Base-by-base conservation (phyloP, 805 yeast genomes). In the Lachancea sp. region DNA sequence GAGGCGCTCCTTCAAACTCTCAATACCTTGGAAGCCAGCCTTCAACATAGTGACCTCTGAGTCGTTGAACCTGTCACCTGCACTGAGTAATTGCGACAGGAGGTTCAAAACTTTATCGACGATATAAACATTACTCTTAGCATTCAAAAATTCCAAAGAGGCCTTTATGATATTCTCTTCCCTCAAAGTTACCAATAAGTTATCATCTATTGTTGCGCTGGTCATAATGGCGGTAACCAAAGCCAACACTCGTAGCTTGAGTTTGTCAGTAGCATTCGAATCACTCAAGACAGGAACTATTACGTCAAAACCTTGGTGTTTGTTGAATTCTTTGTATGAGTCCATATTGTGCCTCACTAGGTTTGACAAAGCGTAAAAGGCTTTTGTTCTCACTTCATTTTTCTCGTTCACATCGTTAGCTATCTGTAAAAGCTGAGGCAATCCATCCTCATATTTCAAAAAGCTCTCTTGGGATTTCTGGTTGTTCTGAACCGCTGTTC, bases 401-500 rank as follows among this genome's bases (percentile, higher is more conserved):
- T 52, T 56, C 17, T 60, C 57, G 3, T 50, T 42, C 2, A 45
- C 26, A 22, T 55, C 42, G 5, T 53, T 45, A 0, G 75, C 71
- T 17, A 78, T 50, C 1, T 58, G 42, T 8, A 81, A 60, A 40
- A 82, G 62, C 38, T 60, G 61, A n/a, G 55, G 46, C 25, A 78
- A 56, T 2, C 80, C 80, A 19, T 63, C 56, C 0, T 65, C 67
- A 44, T 78, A 68, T 43, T 74, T 73, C 29, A 71, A 60, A 45
- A 83, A 81, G 38, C 75, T 83, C 41, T 71, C 68, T 62, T 88
- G 97, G 3, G 88, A 68, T 42, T 72, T 75, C 3, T 77, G 78
- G 60, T 92, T 92, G 60, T 92, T 92, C 63, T 92, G 98, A 3
- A 84, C 94, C 0, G 97, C 95, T 0, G 90, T 83, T 2, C 95